Evolutionary conservation across 768 basidiomycete genomes (phyloP).

Genomic region (Tulasnella calospora): DNA sequence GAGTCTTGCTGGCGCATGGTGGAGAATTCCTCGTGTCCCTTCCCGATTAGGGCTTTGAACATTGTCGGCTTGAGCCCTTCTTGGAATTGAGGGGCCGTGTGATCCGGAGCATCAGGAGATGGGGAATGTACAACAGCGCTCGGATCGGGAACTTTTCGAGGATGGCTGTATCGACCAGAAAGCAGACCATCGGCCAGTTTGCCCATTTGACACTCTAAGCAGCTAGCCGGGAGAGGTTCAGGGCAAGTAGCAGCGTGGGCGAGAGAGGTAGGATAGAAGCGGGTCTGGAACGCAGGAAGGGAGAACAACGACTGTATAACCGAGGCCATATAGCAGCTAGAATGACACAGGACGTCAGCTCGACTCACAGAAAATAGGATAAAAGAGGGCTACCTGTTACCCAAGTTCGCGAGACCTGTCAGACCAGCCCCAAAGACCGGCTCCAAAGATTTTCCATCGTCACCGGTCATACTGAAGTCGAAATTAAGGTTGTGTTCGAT

Average conservation of each 20-base stretch:
- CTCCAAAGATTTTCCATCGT: constrained; percentile 80
- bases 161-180: constrained; percentile 82
- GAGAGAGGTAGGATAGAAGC: constrained; percentile 53
- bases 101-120: constrained; percentile 29
- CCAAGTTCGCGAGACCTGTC: constrained; percentile 87
- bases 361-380: constrained; percentile 15
- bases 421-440: constrained; percentile 84
- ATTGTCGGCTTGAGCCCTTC: constrained; percentile 73
- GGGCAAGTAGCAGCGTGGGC: constrained; percentile 60
- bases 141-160: constrained; percentile 36
- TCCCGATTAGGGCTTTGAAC: constrained; percentile 87
- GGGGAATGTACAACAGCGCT: constrained; percentile 30
- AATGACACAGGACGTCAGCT: background rate
- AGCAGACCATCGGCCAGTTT: constrained; percentile 90
- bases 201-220: constrained; percentile 91
- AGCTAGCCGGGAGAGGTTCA: constrained; percentile 67
- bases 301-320: constrained; percentile 83
- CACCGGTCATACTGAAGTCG: constrained; percentile 85
- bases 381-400: constrained; percentile 60
- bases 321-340: constrained; percentile 97
- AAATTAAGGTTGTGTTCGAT: constrained; percentile 94
- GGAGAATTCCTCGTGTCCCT: constrained; percentile 87
- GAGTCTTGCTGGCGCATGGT: constrained; percentile 98
- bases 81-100: constrained; percentile 61
- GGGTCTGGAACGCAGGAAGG: constrained; percentile 65